Evolutionary conservation across 2,329 filamentous ascomycete species (phyloP), one percentile per base, ranked within the genome.

Genomic region (Penicillium sp.): DNA sequence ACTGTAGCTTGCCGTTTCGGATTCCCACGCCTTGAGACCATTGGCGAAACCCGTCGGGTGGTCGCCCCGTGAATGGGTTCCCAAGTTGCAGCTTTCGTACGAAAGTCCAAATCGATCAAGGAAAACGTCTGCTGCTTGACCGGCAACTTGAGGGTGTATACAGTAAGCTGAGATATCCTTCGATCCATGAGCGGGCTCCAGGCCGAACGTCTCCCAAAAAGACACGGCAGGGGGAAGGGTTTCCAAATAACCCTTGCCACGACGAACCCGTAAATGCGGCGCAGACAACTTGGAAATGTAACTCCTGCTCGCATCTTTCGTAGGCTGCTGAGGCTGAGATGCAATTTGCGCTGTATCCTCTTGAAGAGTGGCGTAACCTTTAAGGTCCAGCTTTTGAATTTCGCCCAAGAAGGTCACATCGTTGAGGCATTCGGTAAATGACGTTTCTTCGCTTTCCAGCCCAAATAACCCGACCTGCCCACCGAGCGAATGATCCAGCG

Each of bases 171-270:
- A 78, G n/a, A 87, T 72, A 66, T 87, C 79, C 67, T 88, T 88
- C 1, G 78, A 59, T 1, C 83, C 82, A 66, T 79, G 81, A 40
- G 79, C 78, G 36, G 86, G 86, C 41, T 82, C 81, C 10, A 88
- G 73, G 18, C 83, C 83, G 41, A 88, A 79, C 1, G 83, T 79
- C 62, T 87, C 85, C 86, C 86, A 88, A 64, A 87, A 88, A 2
- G 78, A 73, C 50, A 87, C 68, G 4, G 84, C 82, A 9, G 85
- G 77, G 3, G 85, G 82, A 14, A 86, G 75, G 51, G 85, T 73
- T 61, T 86, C 84, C 69, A 85, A 79, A 7, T 74, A 77, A 39
- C 78, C 77, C 40, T 83, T 81, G 9, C 79, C 80, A 35, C 85
- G 81, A 54, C 80, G 81, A 13, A 87, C 73, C 39, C 81, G 79